Evolutionary conservation across 768 basidiomycete genomes (phyloP), one percentile per base, ranked within the genome.

Genomic region (Mrakia hoshinonis): DNA sequence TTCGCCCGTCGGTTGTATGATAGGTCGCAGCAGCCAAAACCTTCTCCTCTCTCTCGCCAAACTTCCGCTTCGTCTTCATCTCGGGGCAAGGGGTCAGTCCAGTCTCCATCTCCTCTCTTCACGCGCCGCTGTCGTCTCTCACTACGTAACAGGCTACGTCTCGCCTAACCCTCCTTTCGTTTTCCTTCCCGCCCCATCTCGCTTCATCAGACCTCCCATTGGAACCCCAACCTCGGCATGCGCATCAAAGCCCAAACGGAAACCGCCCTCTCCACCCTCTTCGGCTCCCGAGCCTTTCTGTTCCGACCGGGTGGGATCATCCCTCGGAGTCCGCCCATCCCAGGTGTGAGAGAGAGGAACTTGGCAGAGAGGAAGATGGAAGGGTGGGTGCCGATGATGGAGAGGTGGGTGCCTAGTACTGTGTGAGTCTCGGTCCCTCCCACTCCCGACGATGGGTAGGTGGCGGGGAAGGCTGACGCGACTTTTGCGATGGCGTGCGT

Each of bases 1-100:
- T 18, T 3, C 54, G 1, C 52, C 13, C 20, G 22, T 51, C 15
- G 22, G 9, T 6, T 10, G 7, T 12, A 4, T 1, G n/a, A 22
- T 11, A 55, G 54, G 54, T 26, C 9, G 54, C 54, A 55, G 54
- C 54, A 26, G 54, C 54, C 0, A 18, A 31, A 13, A 31, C 54
- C 29, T 55, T 55, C 54, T 26, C 54, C 18, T 31, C 54, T 31
- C 54, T 55, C 29, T 31, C 29, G 9, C 54, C 54, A 0, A 31
- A 55, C 54, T 55, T 55, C 54, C 29, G 34, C 26, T 55, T 55
- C 54, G 54, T 55, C 20, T 55, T 55, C 26, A 55, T 55, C 29
- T 55, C 54, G 5, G 54, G 54, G 20, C 10, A 20, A 20, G 46
- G 46, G 20, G 46, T 47, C 10, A 10, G 46, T 47, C 46, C 10